Conservation (phyloP, 2,329 filamentous ascomycete genomes). For the Paraconiothyrium brasiliense region DNA sequence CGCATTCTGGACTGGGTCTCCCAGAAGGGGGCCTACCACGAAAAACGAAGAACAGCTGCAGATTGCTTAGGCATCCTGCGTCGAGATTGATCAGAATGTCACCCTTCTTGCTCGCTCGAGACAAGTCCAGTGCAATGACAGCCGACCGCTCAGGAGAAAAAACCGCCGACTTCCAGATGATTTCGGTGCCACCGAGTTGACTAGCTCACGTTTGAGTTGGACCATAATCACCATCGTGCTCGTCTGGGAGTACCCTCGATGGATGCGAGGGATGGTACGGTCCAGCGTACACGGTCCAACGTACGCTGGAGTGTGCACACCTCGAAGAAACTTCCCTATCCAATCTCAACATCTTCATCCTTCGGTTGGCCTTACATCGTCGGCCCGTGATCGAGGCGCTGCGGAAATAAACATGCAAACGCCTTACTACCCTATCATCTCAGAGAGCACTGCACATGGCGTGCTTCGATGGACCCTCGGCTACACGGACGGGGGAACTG, state of each 20-base stretch:
- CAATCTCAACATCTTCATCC: constrained; percentile 13
- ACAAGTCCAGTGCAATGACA: not conserved
- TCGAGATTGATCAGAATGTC: constrained; percentile 1
- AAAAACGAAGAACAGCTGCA: constrained; percentile 2
- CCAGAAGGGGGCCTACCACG: not conserved
- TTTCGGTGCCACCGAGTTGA: constrained; percentile 5
- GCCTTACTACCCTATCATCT: constrained; percentile 4
- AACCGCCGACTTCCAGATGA: not conserved
- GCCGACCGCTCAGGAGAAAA: not conserved
- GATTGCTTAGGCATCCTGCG: not conserved
- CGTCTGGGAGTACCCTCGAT: not conserved
- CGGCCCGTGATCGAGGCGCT: not conserved
- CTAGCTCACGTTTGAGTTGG: constrained; percentile 1
- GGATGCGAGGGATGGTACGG: not conserved
- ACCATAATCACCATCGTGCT: not conserved
- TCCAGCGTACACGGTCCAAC: constrained; percentile 3
- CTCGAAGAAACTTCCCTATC: constrained; percentile 3
- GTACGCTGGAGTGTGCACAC: constrained; percentile 5
- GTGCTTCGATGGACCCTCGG: not conserved
- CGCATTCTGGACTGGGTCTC: not conserved
- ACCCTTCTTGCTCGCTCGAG: not conserved
- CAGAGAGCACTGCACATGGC: constrained; percentile 1
- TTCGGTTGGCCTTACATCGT: constrained; percentile 11
- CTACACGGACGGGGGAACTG: not conserved
- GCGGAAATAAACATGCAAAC: constrained; percentile 15